These are phyloP conservation scores for Beta vulgaris DNA, from an alignment of 148 eudicot species.

Conservation along the genomic window DNA sequence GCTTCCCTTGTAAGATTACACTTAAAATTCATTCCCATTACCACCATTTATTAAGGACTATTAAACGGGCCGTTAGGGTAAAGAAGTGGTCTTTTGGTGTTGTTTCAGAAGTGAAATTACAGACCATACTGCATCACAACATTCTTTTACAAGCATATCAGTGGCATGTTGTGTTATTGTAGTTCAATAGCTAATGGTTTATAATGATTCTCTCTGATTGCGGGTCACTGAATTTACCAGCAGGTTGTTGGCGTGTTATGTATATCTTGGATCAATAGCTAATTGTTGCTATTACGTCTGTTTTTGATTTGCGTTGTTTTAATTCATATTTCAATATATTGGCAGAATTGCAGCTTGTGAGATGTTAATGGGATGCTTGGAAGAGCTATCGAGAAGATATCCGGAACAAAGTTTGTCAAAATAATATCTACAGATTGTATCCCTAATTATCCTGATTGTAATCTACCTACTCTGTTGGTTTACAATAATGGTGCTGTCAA, in stretches of 20 bases:
- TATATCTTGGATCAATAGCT: neutral
- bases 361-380: slow-evolving; percentile 63
- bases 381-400: slow-evolving; percentile 67
- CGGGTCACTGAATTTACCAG: no score
- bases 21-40: no score
- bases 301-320: neutral
- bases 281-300: neutral
- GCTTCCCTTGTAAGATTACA: no score
- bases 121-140: neutral
- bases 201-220: no score
- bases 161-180: neutral
- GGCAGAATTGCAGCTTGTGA: slow-evolving; percentile 69
- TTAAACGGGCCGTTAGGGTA: no score
- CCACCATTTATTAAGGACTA: no score
- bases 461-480: slow-evolving; percentile 90
- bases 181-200: neutral
- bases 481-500: slow-evolving; percentile 89
- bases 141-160: neutral
- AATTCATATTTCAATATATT: neutral
- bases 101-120: neutral
- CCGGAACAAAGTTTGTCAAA: slow-evolving; percentile 89
- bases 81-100: neutral
- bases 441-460: slow-evolving; percentile 90
- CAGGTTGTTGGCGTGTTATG: neutral
- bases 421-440: slow-evolving; percentile 95